phyloP scores from a whole-genome alignment of 768 basidiomycete genomes.

The Leccinum variicolor region DNA sequence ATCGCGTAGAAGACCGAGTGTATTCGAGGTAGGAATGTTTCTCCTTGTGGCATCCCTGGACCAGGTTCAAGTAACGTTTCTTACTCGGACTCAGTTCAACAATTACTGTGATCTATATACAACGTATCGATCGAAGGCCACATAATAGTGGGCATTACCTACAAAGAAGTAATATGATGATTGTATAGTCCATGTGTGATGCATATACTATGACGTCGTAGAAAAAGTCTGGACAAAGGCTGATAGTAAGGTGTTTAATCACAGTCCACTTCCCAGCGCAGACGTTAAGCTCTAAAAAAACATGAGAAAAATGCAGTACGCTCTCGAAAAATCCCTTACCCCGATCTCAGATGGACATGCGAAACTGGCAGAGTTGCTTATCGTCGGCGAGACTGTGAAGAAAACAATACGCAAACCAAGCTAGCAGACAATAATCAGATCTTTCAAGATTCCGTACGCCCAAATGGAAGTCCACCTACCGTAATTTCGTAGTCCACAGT shows the following conservation, averaged over 20 bases:
- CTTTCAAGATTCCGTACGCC: not conserved
- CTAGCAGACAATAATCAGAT: conserved; percentile 34
- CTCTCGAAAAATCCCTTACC: conserved; percentile 11
- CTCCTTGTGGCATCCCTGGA: conserved; percentile 41
- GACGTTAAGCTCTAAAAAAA: conserved; percentile 18
- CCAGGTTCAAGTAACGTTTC: not conserved
- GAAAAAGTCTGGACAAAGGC: conserved; percentile 5
- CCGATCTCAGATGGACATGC: conserved; percentile 45
- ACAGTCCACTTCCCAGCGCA: conserved; percentile 9
- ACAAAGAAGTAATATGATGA: not conserved
- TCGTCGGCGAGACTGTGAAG: conserved; percentile 61
- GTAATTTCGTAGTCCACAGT: conserved; percentile 64
- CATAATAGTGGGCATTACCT: not conserved
- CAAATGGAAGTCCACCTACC: conserved; percentile 30
- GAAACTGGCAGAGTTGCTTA: conserved; percentile 61
- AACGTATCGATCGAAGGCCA: not conserved
- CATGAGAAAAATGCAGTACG: conserved; percentile 9
- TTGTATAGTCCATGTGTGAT: conserved; percentile 18
- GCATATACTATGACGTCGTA: conserved; percentile 11
- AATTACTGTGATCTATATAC: not conserved
- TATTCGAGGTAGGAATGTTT: conserved; percentile 75
- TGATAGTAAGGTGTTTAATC: not conserved
- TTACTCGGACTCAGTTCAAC: not conserved
- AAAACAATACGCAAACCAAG: conserved; percentile 63
- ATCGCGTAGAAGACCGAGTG: conserved; percentile 92